phyloP scores from a whole-genome alignment of 2,329 filamentous ascomycete species.

The Coleophoma eucalyptorum region DNA sequence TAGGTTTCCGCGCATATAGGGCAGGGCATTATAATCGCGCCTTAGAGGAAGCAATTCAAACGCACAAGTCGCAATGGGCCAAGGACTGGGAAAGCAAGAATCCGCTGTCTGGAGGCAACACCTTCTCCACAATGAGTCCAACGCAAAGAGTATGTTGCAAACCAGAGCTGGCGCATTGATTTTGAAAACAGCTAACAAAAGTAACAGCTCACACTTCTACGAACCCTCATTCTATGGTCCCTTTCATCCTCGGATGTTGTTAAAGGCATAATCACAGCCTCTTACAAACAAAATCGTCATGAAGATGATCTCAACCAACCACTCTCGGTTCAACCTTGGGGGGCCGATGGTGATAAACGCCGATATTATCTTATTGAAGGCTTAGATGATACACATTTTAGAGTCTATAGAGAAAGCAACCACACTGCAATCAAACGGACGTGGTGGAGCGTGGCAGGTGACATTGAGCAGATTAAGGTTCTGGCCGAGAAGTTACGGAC shows the following conservation, averaged over 20 bases:
- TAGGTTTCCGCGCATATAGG: constrained; percentile 43
- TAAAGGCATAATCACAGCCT: constrained; percentile 76
- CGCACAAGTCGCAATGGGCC: constrained; percentile 87
- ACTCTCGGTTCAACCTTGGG: constrained; percentile 87
- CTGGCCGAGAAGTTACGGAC: constrained; percentile 73
- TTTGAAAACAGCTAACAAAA: constrained; percentile 5
- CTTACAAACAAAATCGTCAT: constrained; percentile 84
- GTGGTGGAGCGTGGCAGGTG: constrained; percentile 92
- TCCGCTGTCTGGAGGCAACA: constrained; percentile 74
- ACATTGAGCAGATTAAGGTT: constrained; percentile 77
- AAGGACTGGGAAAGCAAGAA: constrained; percentile 77
- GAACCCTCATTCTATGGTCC: constrained; percentile 82
- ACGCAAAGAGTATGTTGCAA: constrained; percentile 65
- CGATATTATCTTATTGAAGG: constrained; percentile 94
- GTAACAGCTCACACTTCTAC: constrained; percentile 73
- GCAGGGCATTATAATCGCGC: constrained; percentile 90
- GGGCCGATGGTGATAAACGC: constrained; percentile 82
- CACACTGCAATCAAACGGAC: constrained; percentile 70
- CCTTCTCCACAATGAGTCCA: constrained; percentile 79
- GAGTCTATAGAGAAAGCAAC: constrained; percentile 92
- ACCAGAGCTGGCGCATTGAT: neutral
- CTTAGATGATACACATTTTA: constrained; percentile 88
- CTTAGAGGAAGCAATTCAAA: constrained; percentile 85
- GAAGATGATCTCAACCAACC: constrained; percentile 78
- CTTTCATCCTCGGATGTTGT: constrained; percentile 83